phyloP scores from a whole-genome alignment of 139 green algal genomes.

The Chlorella sp. region DNA sequence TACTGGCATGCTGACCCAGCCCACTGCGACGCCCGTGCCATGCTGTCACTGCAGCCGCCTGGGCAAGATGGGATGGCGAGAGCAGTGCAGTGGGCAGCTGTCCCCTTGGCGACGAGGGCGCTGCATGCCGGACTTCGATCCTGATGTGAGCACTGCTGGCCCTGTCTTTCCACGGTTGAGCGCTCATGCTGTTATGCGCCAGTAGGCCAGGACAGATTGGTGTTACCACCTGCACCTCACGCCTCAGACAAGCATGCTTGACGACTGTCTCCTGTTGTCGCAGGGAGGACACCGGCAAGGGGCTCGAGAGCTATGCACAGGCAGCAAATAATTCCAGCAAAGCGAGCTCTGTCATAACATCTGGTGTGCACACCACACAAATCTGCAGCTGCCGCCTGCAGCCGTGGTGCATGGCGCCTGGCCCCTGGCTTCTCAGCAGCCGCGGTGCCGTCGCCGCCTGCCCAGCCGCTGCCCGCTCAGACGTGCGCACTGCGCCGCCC shows the following conservation, averaged over 20 bases:
- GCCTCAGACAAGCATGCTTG: no score
- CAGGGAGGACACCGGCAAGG: neutral
- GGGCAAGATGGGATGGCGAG: slow-evolving; percentile 28
- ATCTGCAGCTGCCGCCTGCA: no score
- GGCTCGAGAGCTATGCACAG: neutral
- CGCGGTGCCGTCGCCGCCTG: neutral
- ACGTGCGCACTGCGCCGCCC: neutral
- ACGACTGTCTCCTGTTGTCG: neutral
- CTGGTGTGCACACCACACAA: neutral
- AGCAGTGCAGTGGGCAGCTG: slow-evolving; percentile 35
- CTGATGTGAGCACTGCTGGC: neutral
- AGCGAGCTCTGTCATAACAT: neutral
- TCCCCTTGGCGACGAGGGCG: slow-evolving; percentile 25
- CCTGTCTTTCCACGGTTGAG: neutral
- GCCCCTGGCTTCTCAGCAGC: neutral
- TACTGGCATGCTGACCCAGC: no score
- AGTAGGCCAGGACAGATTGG: no score
- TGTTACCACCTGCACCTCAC: no score
- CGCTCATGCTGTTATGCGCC: neutral
- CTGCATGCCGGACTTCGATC: slow-evolving; percentile 24
- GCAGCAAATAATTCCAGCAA: neutral
- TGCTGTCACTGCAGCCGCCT: neutral
- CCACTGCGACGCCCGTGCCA: no score
- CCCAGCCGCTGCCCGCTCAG: neutral
- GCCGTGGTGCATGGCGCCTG: neutral